Base-by-base conservation (phyloP, 2,329 filamentous ascomycete species). In the Stenocarpella maydis region DNA sequence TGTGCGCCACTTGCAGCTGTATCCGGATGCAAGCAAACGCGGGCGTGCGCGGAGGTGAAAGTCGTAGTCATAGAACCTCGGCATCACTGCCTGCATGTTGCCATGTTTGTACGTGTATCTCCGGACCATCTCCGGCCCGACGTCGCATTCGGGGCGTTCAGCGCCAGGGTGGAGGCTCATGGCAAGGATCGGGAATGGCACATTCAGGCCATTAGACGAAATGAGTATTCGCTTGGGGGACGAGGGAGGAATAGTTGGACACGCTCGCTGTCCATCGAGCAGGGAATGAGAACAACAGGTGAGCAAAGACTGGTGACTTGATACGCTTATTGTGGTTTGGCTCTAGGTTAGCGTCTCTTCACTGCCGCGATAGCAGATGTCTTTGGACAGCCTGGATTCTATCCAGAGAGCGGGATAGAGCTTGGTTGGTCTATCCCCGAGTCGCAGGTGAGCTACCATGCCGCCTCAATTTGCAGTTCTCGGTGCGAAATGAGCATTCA, bases 381-480 rank as follows among this genome's bases (percentile, higher is more conserved):
- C 19, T 37, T 24, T 49, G n/a, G 41, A 19, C 58, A 49, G n/a
- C 43, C 58, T 24, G 58, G 43, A 26, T 37, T n/a, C 41, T 49
- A 63, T 49, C 49, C 28, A 49, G 28, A 37, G n/a, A 19, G 43
- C 43, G 43, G 58, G 19, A 63, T 49, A 63, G 49, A 49, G 43
- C 43, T 14, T 21, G 4, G 49, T 41, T 21, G 43, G 58, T 19
- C 31, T 28, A 26, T 2, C n/a, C 49, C 14, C 14, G 4, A 12
- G 43, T 63, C 58, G n/a, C 58, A 49, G n/a, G n/a, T n/a, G 37
- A 37, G 9, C 21, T 58, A 9, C 37, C 10, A 2, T 28, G 41
- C 26, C n/a, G 41, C 41, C 58, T 49, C 26, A 12, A 3, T 21
- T 58, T 41, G 12, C 53, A 58, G 34, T 14, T 19, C 6, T 41